Percentiles rank a stretch among this genome's conserved stretches.
These are phyloP conservation scores for Lentinula guzmanii DNA, from an alignment of 768 basidiomycete species.

Conservation along the genomic window DNA sequence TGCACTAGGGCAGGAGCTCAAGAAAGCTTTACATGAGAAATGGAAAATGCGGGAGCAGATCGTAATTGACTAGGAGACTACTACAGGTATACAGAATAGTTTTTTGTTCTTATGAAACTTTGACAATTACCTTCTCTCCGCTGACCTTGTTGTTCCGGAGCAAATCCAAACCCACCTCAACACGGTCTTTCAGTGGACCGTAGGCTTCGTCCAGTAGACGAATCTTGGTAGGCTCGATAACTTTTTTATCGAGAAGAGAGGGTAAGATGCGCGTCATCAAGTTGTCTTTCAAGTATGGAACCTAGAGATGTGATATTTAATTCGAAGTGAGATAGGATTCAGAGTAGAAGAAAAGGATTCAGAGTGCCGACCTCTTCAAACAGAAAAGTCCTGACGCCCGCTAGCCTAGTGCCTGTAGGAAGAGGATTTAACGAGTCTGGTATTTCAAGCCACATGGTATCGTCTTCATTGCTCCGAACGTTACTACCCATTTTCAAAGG, in stretches of 20 bases:
- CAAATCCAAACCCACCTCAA: slow-evolving; percentile 34
- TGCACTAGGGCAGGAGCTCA: slow-evolving; percentile 62
- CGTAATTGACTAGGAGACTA: slow-evolving; percentile 19
- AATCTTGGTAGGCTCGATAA: slow-evolving; percentile 36
- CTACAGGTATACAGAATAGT: not conserved
- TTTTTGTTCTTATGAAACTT: slow-evolving; percentile 18
- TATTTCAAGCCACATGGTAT: slow-evolving; percentile 25
- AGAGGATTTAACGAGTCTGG: slow-evolving; percentile 32
- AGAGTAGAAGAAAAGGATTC: not conserved
- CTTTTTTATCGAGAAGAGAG: slow-evolving; percentile 26
- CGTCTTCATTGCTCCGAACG: slow-evolving; percentile 22
- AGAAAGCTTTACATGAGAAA: slow-evolving; percentile 41
- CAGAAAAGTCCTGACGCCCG: slow-evolving; percentile 34
- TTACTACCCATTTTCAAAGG: slow-evolving; percentile 41
- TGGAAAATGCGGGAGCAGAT: slow-evolving; percentile 42
- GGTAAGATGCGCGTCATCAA: slow-evolving; percentile 43
- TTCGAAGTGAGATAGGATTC: too few species aligned
- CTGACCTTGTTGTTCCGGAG: slow-evolving; percentile 41
- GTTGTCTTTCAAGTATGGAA: slow-evolving; percentile 33
- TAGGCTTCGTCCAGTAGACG: slow-evolving; percentile 28
- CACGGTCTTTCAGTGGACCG: slow-evolving; percentile 35
- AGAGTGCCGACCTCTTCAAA: slow-evolving; percentile 29
- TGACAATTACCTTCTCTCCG: slow-evolving; percentile 44
- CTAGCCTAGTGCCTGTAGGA: slow-evolving; percentile 25
- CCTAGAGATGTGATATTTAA: slow-evolving; percentile 12